Conservation (phyloP, 2,329 filamentous ascomycete genomes). For the Akanthomyces lecanii region DNA sequence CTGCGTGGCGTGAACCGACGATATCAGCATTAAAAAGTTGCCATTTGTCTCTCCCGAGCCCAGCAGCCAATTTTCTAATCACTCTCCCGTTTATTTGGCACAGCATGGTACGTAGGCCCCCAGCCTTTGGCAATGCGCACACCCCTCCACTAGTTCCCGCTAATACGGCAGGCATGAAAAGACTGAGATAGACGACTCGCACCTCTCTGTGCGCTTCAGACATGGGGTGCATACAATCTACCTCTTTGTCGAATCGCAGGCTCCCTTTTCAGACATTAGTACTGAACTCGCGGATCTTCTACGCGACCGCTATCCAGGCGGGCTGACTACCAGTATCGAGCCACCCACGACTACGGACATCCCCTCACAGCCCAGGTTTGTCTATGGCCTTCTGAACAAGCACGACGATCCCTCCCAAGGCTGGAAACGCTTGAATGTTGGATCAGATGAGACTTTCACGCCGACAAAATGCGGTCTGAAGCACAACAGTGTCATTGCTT, state of each 20-base stretch:
- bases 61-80: background rate
- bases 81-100: background rate
- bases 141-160: slow-evolving; percentile 4
- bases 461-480: slow-evolving; percentile 40
- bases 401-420: slow-evolving; percentile 43
- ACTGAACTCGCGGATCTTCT: slow-evolving; percentile 55
- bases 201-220: slow-evolving; percentile 67
- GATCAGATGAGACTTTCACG: slow-evolving; percentile 33
- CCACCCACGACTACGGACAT: slow-evolving; percentile 35
- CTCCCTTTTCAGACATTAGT: slow-evolving; percentile 54
- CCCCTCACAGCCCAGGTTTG: slow-evolving; percentile 39
- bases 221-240: slow-evolving; percentile 67
- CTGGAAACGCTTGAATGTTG: slow-evolving; percentile 45
- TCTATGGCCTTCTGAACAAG: slow-evolving; percentile 43
- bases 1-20: background rate
- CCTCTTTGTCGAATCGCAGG: slow-evolving; percentile 58
- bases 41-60: background rate
- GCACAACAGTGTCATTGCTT: slow-evolving; percentile 47
- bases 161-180: slow-evolving; percentile 6
- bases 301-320: slow-evolving; percentile 51
- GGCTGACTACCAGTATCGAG: slow-evolving; percentile 39
- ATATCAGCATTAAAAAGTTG: background rate
- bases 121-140: background rate
- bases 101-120: slow-evolving; percentile 6
- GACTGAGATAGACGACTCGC: slow-evolving; percentile 40